Evolutionary conservation across 768 basidiomycete species (phyloP), one percentile per base, ranked within the genome.

Genomic region (Mycena latifolia): DNA sequence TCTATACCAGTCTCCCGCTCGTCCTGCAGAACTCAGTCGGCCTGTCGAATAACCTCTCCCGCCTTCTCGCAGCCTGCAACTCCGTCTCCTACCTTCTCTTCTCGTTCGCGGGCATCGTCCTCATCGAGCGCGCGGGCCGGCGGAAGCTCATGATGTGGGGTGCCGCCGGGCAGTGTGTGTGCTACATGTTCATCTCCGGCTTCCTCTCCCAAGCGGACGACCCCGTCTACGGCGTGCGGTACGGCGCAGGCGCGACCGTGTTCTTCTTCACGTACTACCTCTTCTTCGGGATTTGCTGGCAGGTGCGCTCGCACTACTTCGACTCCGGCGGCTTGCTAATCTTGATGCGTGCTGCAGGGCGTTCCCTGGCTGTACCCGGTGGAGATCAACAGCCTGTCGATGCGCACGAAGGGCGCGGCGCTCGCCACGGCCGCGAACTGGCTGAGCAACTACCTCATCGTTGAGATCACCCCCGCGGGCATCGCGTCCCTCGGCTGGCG

Each of bases 81-180:
- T 85, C 84, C 25, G 77, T 85, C 33, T 84, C 83, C 1, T 86
- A 85, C 70, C 79, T 86, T 29, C 18, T 81, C 18, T 85, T 85
- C 68, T 82, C 84, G 3, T 85, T 85, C 70, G 71, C 75, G 3
- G 84, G 84, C 3, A 73, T 85, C 31, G 63, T 80, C 22, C 76
- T 85, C 33, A 85, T 85, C 62, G 85, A 86, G 62, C 81, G 76
- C 46, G 82, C 81, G 0, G 85, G 85, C 5, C 77, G 85, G 35
- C 78, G 84, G 29, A 84, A 83, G 66, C 72, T 86, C 28, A 84
- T 86, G 83, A 85, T 86, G 78, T 85, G 81, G 80, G 85, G 84
- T 39, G 85, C 85, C 14, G 81, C 81, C 4, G 84, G 84, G 28
- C 84, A 85, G 72, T 81, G 80, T 61, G 67, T 84, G 48, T 86